A percentile compares a stretch with the other conserved stretches of the same genome.
These are phyloP conservation scores for Xylaria sp. DNA, from an alignment of 2,329 filamentous ascomycete genomes.

Conservation along the genomic window DNA sequence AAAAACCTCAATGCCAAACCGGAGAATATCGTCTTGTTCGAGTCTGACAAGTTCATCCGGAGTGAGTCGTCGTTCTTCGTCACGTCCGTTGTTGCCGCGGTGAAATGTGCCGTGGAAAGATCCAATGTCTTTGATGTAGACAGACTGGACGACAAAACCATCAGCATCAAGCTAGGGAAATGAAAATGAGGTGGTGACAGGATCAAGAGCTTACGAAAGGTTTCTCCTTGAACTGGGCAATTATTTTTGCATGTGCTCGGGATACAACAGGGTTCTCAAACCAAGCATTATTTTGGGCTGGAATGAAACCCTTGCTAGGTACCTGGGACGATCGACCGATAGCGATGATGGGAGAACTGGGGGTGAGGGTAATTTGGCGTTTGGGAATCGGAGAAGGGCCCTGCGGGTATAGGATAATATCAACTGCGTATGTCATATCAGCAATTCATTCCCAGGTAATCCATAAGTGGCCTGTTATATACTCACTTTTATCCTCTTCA, in stretches of 20 bases:
- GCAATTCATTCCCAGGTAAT: constrained; percentile 9
- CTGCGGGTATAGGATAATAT: constrained; percentile 25
- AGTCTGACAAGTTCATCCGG: constrained; percentile 41
- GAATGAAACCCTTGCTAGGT: constrained; percentile 55
- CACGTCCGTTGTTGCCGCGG: constrained; percentile 48
- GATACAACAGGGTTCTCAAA: constrained; percentile 80
- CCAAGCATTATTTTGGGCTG: constrained; percentile 66
- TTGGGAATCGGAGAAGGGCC: constrained; percentile 31
- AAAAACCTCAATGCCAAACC: constrained; percentile 56
- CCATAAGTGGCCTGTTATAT: constrained; percentile 6
- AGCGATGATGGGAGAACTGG: constrained; percentile 40
- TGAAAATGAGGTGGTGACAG: not conserved
- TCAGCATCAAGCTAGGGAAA: constrained; percentile 15
- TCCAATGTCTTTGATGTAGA: constrained; percentile 58
- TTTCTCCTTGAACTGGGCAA: constrained; percentile 54
- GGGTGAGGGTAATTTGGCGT: constrained; percentile 50
- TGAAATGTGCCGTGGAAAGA: constrained; percentile 66
- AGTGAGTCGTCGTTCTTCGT: constrained; percentile 42
- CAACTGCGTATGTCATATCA: constrained; percentile 39
- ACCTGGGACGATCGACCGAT: constrained; percentile 62
- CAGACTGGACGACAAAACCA: constrained; percentile 49
- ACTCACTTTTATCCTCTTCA: constrained; percentile 38
- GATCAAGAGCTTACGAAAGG: constrained; percentile 31
- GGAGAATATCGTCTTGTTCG: constrained; percentile 51
- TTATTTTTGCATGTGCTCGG: constrained; percentile 70